Evolutionary conservation across 164 flowering plant species (phyloP).

Genomic region (Kalanchoe fedtschenkoi): DNA sequence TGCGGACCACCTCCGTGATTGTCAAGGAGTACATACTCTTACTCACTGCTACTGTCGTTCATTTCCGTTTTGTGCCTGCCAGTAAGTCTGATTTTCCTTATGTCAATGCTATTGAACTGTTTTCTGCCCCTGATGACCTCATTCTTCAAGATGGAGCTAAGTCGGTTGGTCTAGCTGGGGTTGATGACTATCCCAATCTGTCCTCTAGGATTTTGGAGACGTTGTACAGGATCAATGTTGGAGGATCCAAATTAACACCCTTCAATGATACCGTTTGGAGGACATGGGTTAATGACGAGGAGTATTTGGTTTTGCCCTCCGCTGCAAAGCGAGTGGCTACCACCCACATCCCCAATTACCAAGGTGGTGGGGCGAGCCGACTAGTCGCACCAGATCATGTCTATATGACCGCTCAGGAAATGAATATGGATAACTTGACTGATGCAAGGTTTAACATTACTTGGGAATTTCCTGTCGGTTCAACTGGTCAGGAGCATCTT

Average conservation of each 20-base stretch:
- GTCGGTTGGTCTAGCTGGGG: conserved; percentile 1
- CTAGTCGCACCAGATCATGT: conserved; percentile 20
- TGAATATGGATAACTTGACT: conserved; percentile 10
- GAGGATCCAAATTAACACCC: conserved; percentile 6
- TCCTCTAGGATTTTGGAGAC: conserved; percentile 2
- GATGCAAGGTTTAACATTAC: conserved; percentile 2
- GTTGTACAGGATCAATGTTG: conserved; percentile 13
- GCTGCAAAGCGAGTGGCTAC: conserved; percentile 1
- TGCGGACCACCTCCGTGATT: neutral
- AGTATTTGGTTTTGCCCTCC: neutral
- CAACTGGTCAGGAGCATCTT: neutral
- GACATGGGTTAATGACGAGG: conserved; percentile 13
- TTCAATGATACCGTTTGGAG: conserved; percentile 11
- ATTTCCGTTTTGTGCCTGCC: conserved; percentile 4
- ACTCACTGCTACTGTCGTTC: neutral
- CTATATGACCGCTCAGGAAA: conserved; percentile 18
- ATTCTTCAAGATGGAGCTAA: neutral
- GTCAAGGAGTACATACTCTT: conserved; percentile 2
- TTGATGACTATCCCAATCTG: neutral
- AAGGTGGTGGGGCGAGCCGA: conserved; percentile 5
- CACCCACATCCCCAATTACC: neutral
- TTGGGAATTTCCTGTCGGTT: conserved; percentile 2
- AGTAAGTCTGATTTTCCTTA: conserved; percentile 4
- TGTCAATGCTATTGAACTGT: conserved; percentile 14
- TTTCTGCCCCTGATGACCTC: neutral